These are phyloP conservation scores for Strigomonas galati DNA, from an alignment of 208 protist species.

Conservation along the genomic window DNA sequence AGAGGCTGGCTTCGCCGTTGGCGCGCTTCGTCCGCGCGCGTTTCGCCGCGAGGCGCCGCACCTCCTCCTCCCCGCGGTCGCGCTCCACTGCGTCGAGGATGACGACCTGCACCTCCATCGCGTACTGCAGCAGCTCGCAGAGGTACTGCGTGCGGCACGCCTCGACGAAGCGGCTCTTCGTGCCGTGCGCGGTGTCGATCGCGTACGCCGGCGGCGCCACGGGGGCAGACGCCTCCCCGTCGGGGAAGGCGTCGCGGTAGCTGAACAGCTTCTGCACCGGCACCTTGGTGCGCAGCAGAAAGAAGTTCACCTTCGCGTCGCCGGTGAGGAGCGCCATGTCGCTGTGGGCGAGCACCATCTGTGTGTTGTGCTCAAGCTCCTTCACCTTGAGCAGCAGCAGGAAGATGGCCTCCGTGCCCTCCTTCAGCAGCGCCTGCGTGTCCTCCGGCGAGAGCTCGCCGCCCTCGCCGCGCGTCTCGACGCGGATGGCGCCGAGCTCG, in stretches of 20 bases:
- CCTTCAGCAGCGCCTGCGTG: constrained; percentile 21
- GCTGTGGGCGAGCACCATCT: neutral
- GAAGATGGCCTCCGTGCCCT: constrained; percentile 3
- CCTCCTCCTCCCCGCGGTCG: constrained; percentile 19
- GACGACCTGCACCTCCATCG: constrained; percentile 34
- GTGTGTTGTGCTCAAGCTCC: neutral
- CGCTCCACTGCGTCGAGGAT: constrained; percentile 28
- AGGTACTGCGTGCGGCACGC: constrained; percentile 39
- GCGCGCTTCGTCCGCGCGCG: constrained; percentile 6
- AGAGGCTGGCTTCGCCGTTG: neutral
- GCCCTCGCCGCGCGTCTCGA: constrained; percentile 2
- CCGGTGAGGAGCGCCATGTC: neutral
- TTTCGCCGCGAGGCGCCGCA: constrained; percentile 7
- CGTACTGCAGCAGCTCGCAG: constrained; percentile 37
- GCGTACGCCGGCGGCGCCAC: constrained; percentile 12
- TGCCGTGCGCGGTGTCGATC: constrained; percentile 11
- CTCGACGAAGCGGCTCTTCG: constrained; percentile 36
- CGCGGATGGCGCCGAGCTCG: constrained; percentile 18
- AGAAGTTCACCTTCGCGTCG: neutral
- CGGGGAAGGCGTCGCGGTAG: constrained; percentile 10
- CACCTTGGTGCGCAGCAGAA: constrained; percentile 27
- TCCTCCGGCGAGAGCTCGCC: constrained; percentile 23
- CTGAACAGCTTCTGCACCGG: constrained; percentile 28
- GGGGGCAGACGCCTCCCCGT: neutral
- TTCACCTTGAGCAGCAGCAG: neutral